Base-by-base conservation (phyloP, 2,329 filamentous ascomycete genomes). In the Clarireedia homoeocarpa region DNA sequence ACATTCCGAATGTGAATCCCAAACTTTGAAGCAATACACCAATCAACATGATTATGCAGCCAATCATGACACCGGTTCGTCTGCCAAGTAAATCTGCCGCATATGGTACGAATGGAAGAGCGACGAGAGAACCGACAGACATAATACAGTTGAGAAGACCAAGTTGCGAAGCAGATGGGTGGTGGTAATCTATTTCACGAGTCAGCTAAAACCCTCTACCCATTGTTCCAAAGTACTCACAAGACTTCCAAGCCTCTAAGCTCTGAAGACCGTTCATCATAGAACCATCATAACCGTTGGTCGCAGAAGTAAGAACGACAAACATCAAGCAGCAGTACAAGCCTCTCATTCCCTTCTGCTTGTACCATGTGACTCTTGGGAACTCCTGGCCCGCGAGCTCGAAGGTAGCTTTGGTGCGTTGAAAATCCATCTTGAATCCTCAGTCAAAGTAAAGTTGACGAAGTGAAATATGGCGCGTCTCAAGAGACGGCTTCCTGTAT, bases 281-380 rank as follows among this genome's bases (percentile, higher is more conserved):
- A 10, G 72, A 74, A 24, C 72, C 62, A 60, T 73, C 72, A 44
- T 71, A 74, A 30, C 72, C 72, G 55, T 73, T 76, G 5, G 77
- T 78, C 14, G 79, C 79, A 27, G 79, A 81, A 24, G 66, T 68
- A 30, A 69, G 60, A 9, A 68, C 62, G 23, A 66, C 64, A 51
- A 69, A 65, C 54, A 68, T 63, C 51, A 69, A 61, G 49, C 76
- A 77, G 61, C 81, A 69, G 71, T 81, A 82, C 7, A 82, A 72
- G 69, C 77, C 76, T 65, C 79, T 71, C 63, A 83, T 72, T 46
- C 78, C 78, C n/a, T 78, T 75, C 27, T 82, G 77, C 61, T 73
- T 76, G 49, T 65, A 76, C 79, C 79, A 82, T 61, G 74, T 67
- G 53, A 82, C 59, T 17, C 66, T 63, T 36, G 65, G 63, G 54